Base-by-base conservation (phyloP, 2,329 filamentous ascomycete genomes). In the Talaromyces sp. region DNA sequence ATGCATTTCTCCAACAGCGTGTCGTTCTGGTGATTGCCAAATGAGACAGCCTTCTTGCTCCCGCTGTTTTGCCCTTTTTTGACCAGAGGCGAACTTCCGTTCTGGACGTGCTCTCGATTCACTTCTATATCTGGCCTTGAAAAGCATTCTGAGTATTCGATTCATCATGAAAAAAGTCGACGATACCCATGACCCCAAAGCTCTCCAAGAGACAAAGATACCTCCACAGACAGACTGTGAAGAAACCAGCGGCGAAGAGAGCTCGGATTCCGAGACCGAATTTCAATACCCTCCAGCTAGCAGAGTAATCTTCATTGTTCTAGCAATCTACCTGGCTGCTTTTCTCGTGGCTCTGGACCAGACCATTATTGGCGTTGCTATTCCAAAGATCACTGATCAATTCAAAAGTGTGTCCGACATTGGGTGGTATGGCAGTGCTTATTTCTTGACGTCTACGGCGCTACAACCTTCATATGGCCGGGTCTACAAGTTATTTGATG, bases 401-500 rank as follows among this genome's bases (percentile, higher is more conserved):
- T 83, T 84, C 68, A 71, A 82, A 45, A 79, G 79, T 9, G 71
- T 82, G 37, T 71, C 75, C 2, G 81, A 83, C 65, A 76, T 84
- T 8, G 80, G 79, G 41, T 84, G 82, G 60, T 62, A 62, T 35
- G 60, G 47, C 22, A 54, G 47, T n/a, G 60, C 60, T 3, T 62
- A 62, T 14, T 71, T 81, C 8, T 70, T 83, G n/a, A 81, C 80
- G 0, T 76, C 73, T 4, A 78, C 76, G 63, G 73, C 78, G 4
- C 75, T 82, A 59, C 77, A 78, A 31, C 70, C 81, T 14, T 71
- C 75, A 4, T 80, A 79, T 57, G 81, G 81, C 35, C 77, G 78
- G 66, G 62, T 81, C 1, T 82, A 81, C 70, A 78, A 64, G 24
- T 7, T 50, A 9, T 64, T 60, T 13, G 41, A 31, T 19, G 56